These are phyloP conservation scores for Xylaria sp. DNA, from an alignment of 2,329 filamentous ascomycete genomes.

Conservation along the genomic window DNA sequence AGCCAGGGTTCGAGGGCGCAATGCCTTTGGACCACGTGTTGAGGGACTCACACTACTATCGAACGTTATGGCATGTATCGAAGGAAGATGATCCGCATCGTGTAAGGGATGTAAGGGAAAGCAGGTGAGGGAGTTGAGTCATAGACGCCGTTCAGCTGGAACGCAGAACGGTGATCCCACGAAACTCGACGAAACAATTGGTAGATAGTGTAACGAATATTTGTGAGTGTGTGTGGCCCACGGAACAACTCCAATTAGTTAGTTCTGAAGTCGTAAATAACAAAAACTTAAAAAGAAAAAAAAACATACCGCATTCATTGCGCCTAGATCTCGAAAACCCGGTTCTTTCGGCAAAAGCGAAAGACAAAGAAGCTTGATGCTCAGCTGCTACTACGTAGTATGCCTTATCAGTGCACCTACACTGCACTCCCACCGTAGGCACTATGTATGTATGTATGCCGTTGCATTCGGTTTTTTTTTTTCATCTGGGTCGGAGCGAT, in stretches of 20 bases:
- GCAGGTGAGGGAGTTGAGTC: background rate
- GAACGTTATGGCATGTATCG: background rate
- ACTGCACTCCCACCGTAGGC: too few species aligned
- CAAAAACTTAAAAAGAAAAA: too few species aligned
- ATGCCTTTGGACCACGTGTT: conserved; percentile 7
- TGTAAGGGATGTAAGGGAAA: background rate
- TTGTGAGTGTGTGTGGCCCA: background rate
- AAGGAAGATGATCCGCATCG: too few species aligned
- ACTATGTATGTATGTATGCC: background rate
- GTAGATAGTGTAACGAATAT: background rate
- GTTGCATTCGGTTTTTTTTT: background rate
- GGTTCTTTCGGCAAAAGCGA: background rate
- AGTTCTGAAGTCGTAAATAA: too few species aligned
- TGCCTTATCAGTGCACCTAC: background rate
- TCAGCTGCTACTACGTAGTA: background rate
- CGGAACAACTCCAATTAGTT: background rate
- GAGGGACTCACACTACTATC: conserved; percentile 1
- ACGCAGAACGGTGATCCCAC: background rate
- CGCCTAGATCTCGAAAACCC: background rate
- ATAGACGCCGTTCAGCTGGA: background rate
- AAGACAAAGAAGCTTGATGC: background rate
- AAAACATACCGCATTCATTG: too few species aligned
- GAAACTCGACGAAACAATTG: background rate
- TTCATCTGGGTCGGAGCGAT: background rate
- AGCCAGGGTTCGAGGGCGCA: background rate